Percentiles rank a stretch among this genome's conserved stretches.
These are phyloP conservation scores for Choricystis sp. DNA, from an alignment of 139 green algal species.

Conservation along the genomic window DNA sequence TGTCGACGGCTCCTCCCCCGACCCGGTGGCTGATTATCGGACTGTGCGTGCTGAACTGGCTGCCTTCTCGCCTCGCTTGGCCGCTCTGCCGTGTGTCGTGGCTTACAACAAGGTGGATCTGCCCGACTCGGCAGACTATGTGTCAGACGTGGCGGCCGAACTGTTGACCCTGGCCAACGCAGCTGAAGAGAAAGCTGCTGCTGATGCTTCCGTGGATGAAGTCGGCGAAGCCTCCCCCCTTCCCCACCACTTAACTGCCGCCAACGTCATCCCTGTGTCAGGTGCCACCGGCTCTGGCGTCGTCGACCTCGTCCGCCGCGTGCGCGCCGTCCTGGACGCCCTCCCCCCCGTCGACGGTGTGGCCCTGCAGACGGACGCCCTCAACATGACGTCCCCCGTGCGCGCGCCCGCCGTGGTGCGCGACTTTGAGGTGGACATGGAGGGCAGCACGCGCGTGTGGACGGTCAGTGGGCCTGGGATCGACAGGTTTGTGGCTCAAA, in stretches of 20 bases:
- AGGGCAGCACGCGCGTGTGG: conserved; percentile 11
- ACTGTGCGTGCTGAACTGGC: conserved; percentile 74
- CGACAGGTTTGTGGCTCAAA: conserved; percentile 78
- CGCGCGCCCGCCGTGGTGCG: conserved; percentile 30
- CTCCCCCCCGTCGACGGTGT: conserved; percentile 7
- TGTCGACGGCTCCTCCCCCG: conserved; percentile 73
- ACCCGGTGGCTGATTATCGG: conserved; percentile 80
- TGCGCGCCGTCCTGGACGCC: conserved; percentile 39
- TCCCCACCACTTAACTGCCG: background rate
- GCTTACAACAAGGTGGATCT: conserved; percentile 88
- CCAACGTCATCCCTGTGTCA: conserved; percentile 27
- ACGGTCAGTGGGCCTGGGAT: conserved; percentile 48
- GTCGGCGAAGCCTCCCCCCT: background rate
- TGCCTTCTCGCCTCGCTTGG: conserved; percentile 80
- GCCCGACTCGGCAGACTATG: conserved; percentile 67
- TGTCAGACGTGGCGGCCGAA: conserved; percentile 40
- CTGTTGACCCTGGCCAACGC: conserved; percentile 28
- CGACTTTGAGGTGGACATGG: conserved; percentile 28
- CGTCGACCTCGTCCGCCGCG: conserved; percentile 33
- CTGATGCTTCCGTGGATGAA: background rate
- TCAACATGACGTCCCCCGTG: conserved; percentile 33
- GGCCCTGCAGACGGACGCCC: conserved; percentile 15
- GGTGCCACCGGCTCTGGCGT: conserved; percentile 44
- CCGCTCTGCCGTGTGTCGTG: conserved; percentile 65
- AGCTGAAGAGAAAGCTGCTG: background rate